These are phyloP conservation scores for Leucaena leucocephala DNA, from an alignment of 306 rosid species.

Conservation along the genomic window DNA sequence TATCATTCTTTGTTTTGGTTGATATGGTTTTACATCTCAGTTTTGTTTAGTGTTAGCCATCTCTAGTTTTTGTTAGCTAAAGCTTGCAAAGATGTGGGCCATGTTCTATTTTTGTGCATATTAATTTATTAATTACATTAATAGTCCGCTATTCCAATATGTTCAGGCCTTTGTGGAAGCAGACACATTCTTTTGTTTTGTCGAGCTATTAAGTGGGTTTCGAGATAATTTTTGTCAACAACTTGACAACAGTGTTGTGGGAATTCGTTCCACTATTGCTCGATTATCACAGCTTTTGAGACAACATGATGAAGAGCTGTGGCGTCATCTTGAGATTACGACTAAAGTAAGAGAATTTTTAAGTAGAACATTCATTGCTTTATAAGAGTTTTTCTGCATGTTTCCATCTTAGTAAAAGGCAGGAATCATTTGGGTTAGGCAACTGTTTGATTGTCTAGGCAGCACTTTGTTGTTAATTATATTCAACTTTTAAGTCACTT, in stretches of 20 bases:
- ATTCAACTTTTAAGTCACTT: background rate
- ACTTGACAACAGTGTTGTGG: slow-evolving; percentile 96
- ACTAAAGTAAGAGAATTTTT: slow-evolving; percentile 70
- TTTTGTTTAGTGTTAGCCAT: background rate
- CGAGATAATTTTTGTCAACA: slow-evolving; percentile 98
- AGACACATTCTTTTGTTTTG: slow-evolving; percentile 98
- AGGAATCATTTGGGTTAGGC: slow-evolving; percentile 19
- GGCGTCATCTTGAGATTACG: slow-evolving; percentile 99
- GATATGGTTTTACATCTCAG: background rate
- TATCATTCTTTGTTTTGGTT: background rate
- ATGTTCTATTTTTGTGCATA: slow-evolving; percentile 14
- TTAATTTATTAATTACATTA: slow-evolving; percentile 37
- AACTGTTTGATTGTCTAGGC: slow-evolving; percentile 13
- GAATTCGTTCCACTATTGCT: slow-evolving; percentile 94
- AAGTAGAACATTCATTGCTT: slow-evolving; percentile 1
- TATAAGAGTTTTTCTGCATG: background rate
- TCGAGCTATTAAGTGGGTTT: slow-evolving; percentile 91
- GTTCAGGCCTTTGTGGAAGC: slow-evolving; percentile 91
- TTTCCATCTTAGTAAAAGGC: slow-evolving; percentile 18
- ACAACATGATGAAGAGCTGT: slow-evolving; percentile 96
- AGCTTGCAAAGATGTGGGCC: background rate
- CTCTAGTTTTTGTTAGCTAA: background rate
- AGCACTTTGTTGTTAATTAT: background rate
- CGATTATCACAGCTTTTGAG: slow-evolving; percentile 86
- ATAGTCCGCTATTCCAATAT: slow-evolving; percentile 40